A percentile compares a stretch with the other conserved stretches of the same genome.
Evolutionary conservation across 164 flowering plant species (phyloP).

Genomic region (Liquidambar formosana): DNA sequence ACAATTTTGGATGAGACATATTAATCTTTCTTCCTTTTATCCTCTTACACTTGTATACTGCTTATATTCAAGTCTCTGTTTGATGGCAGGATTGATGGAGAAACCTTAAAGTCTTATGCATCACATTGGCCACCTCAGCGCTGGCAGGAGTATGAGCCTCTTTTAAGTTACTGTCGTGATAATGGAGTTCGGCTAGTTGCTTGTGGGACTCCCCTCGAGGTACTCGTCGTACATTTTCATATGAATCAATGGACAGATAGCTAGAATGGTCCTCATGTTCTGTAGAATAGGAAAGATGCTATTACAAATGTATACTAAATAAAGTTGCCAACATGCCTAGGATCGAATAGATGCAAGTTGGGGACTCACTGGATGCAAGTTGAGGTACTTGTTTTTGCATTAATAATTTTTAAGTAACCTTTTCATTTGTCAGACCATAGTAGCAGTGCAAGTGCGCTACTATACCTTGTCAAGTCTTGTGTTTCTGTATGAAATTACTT

Average conservation of each 20-base stretch:
- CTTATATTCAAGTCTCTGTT: constrained; percentile 8
- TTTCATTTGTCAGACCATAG: constrained; percentile 1
- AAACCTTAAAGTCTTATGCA: constrained; percentile 57
- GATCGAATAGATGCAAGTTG: no score
- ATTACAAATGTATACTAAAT: no score
- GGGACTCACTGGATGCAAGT: no score
- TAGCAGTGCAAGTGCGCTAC: not conserved
- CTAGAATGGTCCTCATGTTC: no score
- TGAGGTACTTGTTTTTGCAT: no score
- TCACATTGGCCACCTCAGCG: constrained; percentile 81
- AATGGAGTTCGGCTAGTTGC: constrained; percentile 77
- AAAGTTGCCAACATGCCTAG: no score
- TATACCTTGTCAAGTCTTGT: not conserved
- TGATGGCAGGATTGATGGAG: constrained; percentile 76
- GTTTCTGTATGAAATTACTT: not conserved
- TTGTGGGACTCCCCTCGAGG: constrained; percentile 95
- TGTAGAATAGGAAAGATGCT: no score
- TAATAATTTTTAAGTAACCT: not conserved
- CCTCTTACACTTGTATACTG: not conserved
- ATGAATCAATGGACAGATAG: not conserved
- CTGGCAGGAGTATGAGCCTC: constrained; percentile 95
- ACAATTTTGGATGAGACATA: not conserved
- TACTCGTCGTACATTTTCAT: constrained; percentile 19
- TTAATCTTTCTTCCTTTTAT: not conserved
- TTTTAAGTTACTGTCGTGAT: constrained; percentile 78